Evolutionary conservation across 2,329 filamentous ascomycete species (phyloP).

Genomic region (Fusarium longipes): DNA sequence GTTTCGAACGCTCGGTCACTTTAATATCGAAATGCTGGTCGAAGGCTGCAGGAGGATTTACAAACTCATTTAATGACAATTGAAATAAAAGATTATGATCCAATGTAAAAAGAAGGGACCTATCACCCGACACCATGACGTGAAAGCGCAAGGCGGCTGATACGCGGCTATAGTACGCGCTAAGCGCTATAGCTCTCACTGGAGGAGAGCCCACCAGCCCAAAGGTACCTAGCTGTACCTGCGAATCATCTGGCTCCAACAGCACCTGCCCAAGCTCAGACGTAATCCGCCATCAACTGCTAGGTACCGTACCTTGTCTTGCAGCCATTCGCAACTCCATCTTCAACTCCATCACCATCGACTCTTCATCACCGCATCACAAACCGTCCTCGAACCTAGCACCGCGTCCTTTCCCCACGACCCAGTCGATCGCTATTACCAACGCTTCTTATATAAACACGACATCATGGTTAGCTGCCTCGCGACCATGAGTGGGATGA

Average conservation of each 20-base stretch:
- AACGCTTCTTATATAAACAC: slow-evolving; percentile 3
- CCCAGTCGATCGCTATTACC: not conserved
- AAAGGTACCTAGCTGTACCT: slow-evolving; percentile 23
- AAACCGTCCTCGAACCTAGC: not conserved
- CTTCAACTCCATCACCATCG: slow-evolving; percentile 30
- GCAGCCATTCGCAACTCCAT: slow-evolving; percentile 34
- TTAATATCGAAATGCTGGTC: too few species aligned
- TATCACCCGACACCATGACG: slow-evolving; percentile 28
- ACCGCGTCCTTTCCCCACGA: not conserved
- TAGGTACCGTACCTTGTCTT: slow-evolving; percentile 30
- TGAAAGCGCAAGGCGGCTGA: slow-evolving; percentile 30
- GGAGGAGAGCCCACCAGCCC: slow-evolving; percentile 6
- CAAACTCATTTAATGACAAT: not conserved
- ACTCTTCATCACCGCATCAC: slow-evolving; percentile 29
- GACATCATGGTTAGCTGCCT: slow-evolving; percentile 40
- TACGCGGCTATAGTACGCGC: slow-evolving; percentile 31
- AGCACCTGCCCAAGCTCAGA: slow-evolving; percentile 37
- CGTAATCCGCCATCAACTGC: slow-evolving; percentile 37
- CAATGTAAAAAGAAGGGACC: slow-evolving; percentile 24
- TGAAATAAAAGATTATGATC: slow-evolving; percentile 8
- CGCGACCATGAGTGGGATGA: slow-evolving; percentile 19
- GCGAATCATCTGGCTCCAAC: slow-evolving; percentile 29
- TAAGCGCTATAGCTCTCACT: slow-evolving; percentile 24
- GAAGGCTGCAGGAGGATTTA: not conserved
- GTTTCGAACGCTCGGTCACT: not conserved